A percentile compares a stretch with the other conserved stretches of the same genome.
These are phyloP conservation scores for Fusarium cyanostomum DNA, from an alignment of 2,329 filamentous ascomycete species.

Conservation along the genomic window DNA sequence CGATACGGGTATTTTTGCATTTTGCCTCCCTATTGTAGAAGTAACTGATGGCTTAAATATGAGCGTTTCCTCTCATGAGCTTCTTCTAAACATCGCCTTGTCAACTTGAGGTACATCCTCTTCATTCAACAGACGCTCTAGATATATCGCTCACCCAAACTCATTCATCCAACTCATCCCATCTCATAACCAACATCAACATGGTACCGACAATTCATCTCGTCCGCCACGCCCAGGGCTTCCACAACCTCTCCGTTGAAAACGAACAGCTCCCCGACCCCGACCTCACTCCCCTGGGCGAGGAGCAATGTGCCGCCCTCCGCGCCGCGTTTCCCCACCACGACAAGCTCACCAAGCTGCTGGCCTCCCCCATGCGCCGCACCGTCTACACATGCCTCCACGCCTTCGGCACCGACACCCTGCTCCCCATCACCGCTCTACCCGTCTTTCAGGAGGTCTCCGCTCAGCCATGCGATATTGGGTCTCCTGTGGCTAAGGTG, in stretches of 20 bases:
- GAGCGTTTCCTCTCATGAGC: not conserved
- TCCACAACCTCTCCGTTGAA: slow-evolving; percentile 77
- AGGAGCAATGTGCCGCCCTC: slow-evolving; percentile 76
- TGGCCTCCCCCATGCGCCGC: slow-evolving; percentile 82
- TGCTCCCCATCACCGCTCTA: slow-evolving; percentile 67
- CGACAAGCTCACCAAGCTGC: slow-evolving; percentile 71
- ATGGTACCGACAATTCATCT: slow-evolving; percentile 70
- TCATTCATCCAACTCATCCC: not conserved
- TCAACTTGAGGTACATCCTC: not conserved
- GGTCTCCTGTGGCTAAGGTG: slow-evolving; percentile 66
- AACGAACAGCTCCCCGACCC: slow-evolving; percentile 83
- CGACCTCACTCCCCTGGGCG: slow-evolving; percentile 77
- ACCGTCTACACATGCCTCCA: slow-evolving; percentile 81
- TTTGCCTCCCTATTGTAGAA: not conserved
- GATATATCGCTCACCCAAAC: slow-evolving; percentile 8
- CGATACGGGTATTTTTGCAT: not conserved
- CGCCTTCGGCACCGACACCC: slow-evolving; percentile 67
- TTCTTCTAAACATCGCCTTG: not conserved
- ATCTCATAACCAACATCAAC: slow-evolving; percentile 10
- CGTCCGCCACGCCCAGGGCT: slow-evolving; percentile 80
- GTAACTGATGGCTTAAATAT: slow-evolving; percentile 2
- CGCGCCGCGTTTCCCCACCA: slow-evolving; percentile 71
- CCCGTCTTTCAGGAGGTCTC: slow-evolving; percentile 84
- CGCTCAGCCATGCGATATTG: slow-evolving; percentile 78
- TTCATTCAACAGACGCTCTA: not conserved